A percentile compares a stretch with the other conserved stretches of the same genome.
These are phyloP conservation scores for Coffea canephora DNA, from an alignment of 257 asterid genomes.

Conservation along the genomic window DNA sequence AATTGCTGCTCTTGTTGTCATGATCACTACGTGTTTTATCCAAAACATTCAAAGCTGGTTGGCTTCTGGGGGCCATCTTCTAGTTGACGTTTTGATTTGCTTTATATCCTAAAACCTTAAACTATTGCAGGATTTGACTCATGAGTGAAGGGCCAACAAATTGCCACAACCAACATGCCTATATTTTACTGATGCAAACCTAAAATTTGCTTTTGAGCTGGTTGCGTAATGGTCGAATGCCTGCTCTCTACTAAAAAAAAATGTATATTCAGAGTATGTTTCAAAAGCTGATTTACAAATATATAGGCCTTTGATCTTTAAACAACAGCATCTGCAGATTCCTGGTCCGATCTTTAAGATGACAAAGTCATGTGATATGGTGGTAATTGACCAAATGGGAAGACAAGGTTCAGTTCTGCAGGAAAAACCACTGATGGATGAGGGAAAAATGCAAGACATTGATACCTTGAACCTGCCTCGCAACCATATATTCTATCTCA, in stretches of 20 bases:
- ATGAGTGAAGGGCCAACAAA: neutral
- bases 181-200: neutral
- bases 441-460: slow-evolving; percentile 15
- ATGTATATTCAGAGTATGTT: neutral
- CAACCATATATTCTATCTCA: neutral
- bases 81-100: neutral
- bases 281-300: neutral
- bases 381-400: neutral
- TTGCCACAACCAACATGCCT: neutral
- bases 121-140: neutral
- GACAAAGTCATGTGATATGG: slow-evolving; percentile 21
- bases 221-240: neutral
- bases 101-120: neutral
- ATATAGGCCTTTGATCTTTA: neutral
- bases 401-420: slow-evolving; percentile 10
- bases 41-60: neutral
- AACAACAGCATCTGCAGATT: neutral
- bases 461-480: slow-evolving; percentile 4
- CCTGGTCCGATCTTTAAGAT: slow-evolving; percentile 18
- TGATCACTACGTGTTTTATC: neutral
- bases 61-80: neutral
- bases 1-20: neutral
- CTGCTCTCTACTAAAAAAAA: neutral
- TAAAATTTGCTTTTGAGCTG: neutral
- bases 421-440: slow-evolving; percentile 11